These are phyloP conservation scores for Ophiocordyceps camponoti-floridani DNA, from an alignment of 2,329 filamentous ascomycete genomes.

Conservation along the genomic window DNA sequence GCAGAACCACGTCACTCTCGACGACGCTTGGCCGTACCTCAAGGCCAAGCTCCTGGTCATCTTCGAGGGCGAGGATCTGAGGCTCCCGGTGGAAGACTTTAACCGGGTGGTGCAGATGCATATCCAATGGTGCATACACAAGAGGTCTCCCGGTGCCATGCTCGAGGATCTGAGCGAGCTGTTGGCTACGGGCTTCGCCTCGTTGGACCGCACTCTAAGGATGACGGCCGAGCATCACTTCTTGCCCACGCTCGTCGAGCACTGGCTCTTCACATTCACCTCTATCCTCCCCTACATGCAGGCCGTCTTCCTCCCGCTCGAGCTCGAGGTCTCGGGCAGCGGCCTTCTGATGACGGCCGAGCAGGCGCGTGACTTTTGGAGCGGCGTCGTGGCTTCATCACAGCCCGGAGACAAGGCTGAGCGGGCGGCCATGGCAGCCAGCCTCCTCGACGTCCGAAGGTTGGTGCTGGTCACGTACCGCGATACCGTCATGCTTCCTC, in stretches of 20 bases:
- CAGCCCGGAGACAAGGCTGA: slow-evolving; percentile 14
- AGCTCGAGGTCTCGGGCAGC: slow-evolving; percentile 78
- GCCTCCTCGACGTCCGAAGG: slow-evolving; percentile 66
- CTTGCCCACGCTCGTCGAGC: slow-evolving; percentile 78
- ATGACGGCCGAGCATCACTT: slow-evolving; percentile 69
- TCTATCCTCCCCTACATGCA: slow-evolving; percentile 85
- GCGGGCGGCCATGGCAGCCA: slow-evolving; percentile 28
- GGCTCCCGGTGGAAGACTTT: slow-evolving; percentile 68
- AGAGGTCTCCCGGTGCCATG: slow-evolving; percentile 50
- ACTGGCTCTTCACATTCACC: slow-evolving; percentile 89
- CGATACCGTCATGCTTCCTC: slow-evolving; percentile 72
- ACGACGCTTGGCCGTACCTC: slow-evolving; percentile 70
- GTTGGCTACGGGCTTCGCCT: slow-evolving; percentile 64
- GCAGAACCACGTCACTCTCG: slow-evolving; percentile 50
- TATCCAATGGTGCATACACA: slow-evolving; percentile 60
- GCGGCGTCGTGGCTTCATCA: slow-evolving; percentile 36
- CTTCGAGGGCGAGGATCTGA: slow-evolving; percentile 65
- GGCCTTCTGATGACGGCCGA: slow-evolving; percentile 62
- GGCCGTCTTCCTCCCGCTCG: slow-evolving; percentile 81
- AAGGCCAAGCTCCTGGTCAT: slow-evolving; percentile 60
- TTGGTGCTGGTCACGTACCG: slow-evolving; percentile 78
- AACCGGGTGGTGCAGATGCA: slow-evolving; percentile 67
- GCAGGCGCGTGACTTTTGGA: slow-evolving; percentile 84
- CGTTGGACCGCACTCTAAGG: slow-evolving; percentile 67
- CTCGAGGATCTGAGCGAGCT: slow-evolving; percentile 64